Conservation (phyloP, 371 early-diverging fungal species). For the Circinella umbellata region DNA sequence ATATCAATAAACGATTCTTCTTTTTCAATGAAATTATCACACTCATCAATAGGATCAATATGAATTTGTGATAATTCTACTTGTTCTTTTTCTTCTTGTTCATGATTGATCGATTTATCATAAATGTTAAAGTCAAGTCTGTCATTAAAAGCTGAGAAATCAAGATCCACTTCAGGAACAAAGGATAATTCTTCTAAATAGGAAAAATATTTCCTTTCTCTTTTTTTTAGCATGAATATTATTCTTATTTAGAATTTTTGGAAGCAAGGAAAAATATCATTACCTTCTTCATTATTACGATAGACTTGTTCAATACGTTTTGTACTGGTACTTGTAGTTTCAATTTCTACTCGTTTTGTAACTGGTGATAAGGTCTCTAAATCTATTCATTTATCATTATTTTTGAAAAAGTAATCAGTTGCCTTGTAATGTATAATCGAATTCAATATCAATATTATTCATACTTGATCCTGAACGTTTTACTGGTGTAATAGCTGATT, state of each 20-base stretch:
- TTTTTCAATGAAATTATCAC: not conserved
- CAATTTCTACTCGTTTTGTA: not conserved
- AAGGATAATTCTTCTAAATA: not conserved
- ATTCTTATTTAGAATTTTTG: not conserved
- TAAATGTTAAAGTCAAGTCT: not conserved
- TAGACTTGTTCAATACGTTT: not conserved
- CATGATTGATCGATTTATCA: not conserved
- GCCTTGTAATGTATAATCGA: not conserved
- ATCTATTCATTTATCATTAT: not conserved
- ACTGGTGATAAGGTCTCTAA: not conserved
- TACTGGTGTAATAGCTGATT: not conserved
- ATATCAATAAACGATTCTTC: not conserved
- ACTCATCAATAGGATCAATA: not conserved
- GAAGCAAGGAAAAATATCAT: not conserved
- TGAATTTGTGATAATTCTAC: not conserved
- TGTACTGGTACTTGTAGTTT: not conserved
- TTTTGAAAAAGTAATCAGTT: not conserved
- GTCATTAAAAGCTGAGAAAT: not conserved
- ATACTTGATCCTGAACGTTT: slow-evolving; percentile 2
- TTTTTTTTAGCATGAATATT: not conserved
- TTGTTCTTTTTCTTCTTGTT: not conserved
- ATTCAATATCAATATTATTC: not conserved
- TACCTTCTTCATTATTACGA: not conserved
- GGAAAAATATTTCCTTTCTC: not conserved
- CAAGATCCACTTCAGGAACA: not conserved